These are phyloP conservation scores for Vicia villosa DNA, from an alignment of 306 rosid genomes.

Conservation along the genomic window DNA sequence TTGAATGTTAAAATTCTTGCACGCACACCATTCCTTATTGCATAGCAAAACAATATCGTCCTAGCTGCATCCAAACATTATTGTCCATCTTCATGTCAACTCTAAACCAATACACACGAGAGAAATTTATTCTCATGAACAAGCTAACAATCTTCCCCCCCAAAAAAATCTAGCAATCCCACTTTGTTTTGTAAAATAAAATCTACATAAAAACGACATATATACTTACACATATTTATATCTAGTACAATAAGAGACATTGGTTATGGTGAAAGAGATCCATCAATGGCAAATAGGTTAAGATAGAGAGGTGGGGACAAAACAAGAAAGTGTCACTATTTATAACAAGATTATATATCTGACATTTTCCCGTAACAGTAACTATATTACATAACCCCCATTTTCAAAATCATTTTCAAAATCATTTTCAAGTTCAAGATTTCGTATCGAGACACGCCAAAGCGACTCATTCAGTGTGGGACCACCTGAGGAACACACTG, in stretches of 20 bases:
- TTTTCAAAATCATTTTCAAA: too few relatives aligned
- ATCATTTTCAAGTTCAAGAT: constrained; percentile 16
- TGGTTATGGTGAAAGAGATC: constrained; percentile 31
- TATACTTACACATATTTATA: not conserved
- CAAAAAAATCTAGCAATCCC: not conserved
- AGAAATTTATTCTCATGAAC: too few relatives aligned
- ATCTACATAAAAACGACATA: not conserved
- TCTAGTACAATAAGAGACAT: not conserved
- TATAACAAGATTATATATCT: not conserved
- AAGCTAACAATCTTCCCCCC: too few relatives aligned
- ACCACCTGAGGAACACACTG: constrained; percentile 9
- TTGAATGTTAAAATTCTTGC: too few relatives aligned
- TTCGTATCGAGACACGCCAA: not conserved
- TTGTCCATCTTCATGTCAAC: too few relatives aligned
- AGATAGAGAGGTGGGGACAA: not conserved
- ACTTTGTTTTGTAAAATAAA: not conserved
- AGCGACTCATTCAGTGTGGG: constrained; percentile 23
- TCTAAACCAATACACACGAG: too few relatives aligned
- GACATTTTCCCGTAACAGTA: constrained; percentile 15
- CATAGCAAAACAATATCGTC: too few relatives aligned
- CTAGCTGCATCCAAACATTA: too few relatives aligned
- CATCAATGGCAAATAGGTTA: not conserved
- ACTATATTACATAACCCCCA: not conserved
- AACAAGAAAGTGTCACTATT: constrained; percentile 33
- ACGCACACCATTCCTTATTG: too few relatives aligned